Conservation (phyloP, 805 yeast species). For the Kluyveromyces nonfermentans region DNA sequence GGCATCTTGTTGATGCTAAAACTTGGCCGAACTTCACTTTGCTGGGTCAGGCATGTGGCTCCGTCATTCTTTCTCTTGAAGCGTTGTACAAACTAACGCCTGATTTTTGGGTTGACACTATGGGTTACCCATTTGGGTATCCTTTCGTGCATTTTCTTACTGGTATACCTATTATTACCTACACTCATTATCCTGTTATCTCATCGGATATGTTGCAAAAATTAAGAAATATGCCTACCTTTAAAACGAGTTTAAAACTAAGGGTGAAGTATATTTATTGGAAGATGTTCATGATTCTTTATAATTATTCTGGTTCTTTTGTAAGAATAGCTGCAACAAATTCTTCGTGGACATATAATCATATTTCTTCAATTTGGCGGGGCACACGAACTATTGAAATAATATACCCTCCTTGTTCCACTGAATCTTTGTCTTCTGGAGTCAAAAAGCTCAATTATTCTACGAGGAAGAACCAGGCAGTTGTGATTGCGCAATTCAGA, state of each 20-base stretch:
- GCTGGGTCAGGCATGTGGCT: conserved; percentile 81
- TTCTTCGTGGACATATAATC: conserved; percentile 87
- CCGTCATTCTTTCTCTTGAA: conserved; percentile 56
- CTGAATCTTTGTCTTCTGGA: conserved; percentile 39
- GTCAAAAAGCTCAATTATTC: conserved; percentile 12
- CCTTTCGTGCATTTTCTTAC: conserved; percentile 49
- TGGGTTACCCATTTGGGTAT: conserved; percentile 87
- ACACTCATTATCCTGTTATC: conserved; percentile 91
- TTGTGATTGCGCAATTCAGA: conserved; percentile 77
- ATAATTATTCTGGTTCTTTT: conserved; percentile 56
- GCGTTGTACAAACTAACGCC: conserved; percentile 65
- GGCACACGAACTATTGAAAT: conserved; percentile 34
- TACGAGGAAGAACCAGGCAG: conserved; percentile 30
- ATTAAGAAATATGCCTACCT: conserved; percentile 29
- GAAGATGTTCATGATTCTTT: conserved; percentile 53
- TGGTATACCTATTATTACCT: conserved; percentile 69
- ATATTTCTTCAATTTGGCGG: conserved; percentile 59
- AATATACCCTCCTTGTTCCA: conserved; percentile 86
- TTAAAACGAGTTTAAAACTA: conserved; percentile 12
- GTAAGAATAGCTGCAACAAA: conserved; percentile 64
- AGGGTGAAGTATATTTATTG: conserved; percentile 56
- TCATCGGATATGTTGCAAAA: conserved; percentile 79
- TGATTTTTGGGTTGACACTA: conserved; percentile 89
- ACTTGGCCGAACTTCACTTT: conserved; percentile 77
- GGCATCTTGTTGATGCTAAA: conserved; percentile 55